Base-by-base conservation (phyloP, 257 asterid genomes). In the Thymus quinquecostatus region DNA sequence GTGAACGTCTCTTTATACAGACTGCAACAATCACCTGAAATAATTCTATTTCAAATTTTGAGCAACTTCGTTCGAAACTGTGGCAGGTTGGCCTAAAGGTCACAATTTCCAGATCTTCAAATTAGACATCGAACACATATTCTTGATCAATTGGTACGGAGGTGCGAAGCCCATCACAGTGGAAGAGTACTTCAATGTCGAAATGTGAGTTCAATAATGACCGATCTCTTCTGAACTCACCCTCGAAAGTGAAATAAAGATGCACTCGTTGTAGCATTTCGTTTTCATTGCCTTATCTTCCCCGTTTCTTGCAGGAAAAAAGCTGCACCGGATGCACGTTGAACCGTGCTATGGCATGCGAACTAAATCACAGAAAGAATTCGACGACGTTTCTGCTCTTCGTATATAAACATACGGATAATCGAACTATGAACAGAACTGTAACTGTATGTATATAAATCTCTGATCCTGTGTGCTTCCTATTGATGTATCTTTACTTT, bases 111-210 rank as follows among this genome's bases (percentile, higher is more conserved):
- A 78, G 85, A 60, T 89, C 68, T 93, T 75, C 92, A 86, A 81
- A 76, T 66, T 93, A 47, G 92, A 85, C 60, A 87, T 91, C 1
- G 87, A 84, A 50, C 85, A 88, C 53, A 88, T 93, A 71, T 90
- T 93, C 78, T 60, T 93, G 87, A 83, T 93, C 69, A 93, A 90
- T 70, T 93, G 96, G 96, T 93, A 73, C n/a, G 98, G 98, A 27
- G 98, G 97, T 53, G 91, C 97, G 48, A 88, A 90, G 85, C 97
- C 98, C 68, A 85, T 93, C 70, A 90, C 98, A 0, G 96, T 86
- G 81, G 96, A 89, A 63, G 88, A 91, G 58, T 93, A 93, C 81
- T 81, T 93, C 76, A 69, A 81, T 13, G 82, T 80, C 48, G 68
- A 76, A 64, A 68, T 79, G 90, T 84, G 82, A 93, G 88, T 84